Base-by-base conservation (phyloP, 495 filamentous ascomycete species). In the Apiosordaria backusii region DNA sequence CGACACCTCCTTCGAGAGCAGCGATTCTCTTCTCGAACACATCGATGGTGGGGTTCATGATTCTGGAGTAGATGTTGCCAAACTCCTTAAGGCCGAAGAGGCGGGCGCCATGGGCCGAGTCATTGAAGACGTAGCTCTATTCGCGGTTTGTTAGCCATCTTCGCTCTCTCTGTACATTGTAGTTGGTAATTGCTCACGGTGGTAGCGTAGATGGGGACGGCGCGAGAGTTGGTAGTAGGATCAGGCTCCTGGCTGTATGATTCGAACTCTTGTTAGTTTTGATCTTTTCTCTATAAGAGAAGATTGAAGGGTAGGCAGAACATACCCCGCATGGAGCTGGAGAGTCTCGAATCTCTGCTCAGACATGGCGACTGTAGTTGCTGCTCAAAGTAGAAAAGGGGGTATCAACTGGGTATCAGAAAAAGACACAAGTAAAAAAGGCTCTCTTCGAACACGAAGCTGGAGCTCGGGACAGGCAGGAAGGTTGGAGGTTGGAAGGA, bases 11-110 rank as follows among this genome's bases (percentile, higher is more conserved):
- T 79, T 99, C 95, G 22, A 99, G 88, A 16, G 95, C 96, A 16
- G 96, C 95, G 54, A 98, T 90, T 61, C 95, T 88, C 83, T 98
- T 97, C 79, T 99, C 95, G 67, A 98, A 95, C 54, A 98, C 96
- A 79, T 97, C 96, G 65, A 97, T 92, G 5, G 95, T 99, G 2
- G 95, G 95, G 90, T 99, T 99, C 92, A 96, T 96, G 71, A 99
- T 95, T 64, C 95, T 90, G 72, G 89, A 92, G 84, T 99, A 99
- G 80, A 99, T 97, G 79, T 99, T 97, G 76, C 94, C 96, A 76
- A 96, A 94, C 77, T 97, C 94, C 77, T 97, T 96, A 79, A 99
- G 92, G 70, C 92, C 92, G 75, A 99, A 99, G 24, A 99, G 89
- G 73, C 94, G 88, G 61, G 96, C 96, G 68, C 93, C 95, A 77